Evolutionary conservation across 495 filamentous ascomycete genomes (phyloP), one percentile per base, ranked within the genome.

Genomic region (Friedmanniomyces endolithicus): DNA sequence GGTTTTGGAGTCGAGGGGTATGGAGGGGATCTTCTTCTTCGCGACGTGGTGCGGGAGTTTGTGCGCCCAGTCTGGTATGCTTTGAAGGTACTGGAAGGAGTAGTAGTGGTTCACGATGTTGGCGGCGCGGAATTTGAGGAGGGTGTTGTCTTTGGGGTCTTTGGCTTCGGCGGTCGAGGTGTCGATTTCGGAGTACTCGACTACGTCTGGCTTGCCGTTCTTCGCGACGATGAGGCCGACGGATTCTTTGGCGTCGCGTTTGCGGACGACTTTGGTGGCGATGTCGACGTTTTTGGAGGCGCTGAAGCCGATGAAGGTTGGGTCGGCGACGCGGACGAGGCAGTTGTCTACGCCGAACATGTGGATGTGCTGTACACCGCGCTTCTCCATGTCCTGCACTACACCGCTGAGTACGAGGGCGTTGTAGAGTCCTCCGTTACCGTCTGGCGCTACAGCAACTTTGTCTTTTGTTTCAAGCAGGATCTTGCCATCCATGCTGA

Each of bases 71-170:
- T 81, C 75, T 48, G 90, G 88, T 61, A 97, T 94, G 41, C 78
- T 83, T 67, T 95, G 85, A 48, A 99, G 77, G 75, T 96, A 99
- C 53, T 79, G 74, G 77, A 88, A 94, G 33, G 85, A 90, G 75
- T 99, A 99, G 78, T 96, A 99, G 76, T 99, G 92, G 77, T 99
- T 99, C 72, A 99, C 92, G 57, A 99, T 99, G 73, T 99, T 99
- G 59, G 90, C 92, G 48, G 92, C 90, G 41, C 92, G 83, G 83
- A 94, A 96, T 72, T 88, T 94, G 65, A 99, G 79, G 50, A 97
- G 74, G 43, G 80, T 81, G 1, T 78, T 75, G 64, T 97, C 82
- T 68, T 87, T 85, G 51, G 85, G 75, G 67, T 99, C 92, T 67
- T 84, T 81, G 60, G 89, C 90, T 66, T 95, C 89, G 34, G 90